phyloP scores from a whole-genome alignment of 352 stramenopile species.

The Blastocystis sp. region DNA sequence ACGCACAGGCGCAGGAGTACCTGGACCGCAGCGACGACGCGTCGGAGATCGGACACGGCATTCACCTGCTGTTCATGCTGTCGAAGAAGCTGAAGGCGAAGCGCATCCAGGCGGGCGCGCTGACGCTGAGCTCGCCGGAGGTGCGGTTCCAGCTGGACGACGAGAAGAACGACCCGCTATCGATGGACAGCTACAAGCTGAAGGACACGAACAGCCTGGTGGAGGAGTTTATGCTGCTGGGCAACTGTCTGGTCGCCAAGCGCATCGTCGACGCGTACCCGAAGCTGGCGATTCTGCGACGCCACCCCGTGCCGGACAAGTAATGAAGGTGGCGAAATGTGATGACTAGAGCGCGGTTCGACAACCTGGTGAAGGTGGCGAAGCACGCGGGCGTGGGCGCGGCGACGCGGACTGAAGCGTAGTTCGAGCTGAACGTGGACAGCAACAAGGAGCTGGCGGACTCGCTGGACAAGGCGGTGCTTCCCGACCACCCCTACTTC shows the following conservation, averaged over 20 bases:
- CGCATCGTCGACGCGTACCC: slow-evolving; percentile 84
- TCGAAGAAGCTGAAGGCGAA: slow-evolving; percentile 83
- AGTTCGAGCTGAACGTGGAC: slow-evolving; percentile 77
- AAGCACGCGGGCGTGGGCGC: slow-evolving; percentile 79
- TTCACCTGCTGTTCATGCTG: slow-evolving; percentile 78
- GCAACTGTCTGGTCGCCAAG: slow-evolving; percentile 96
- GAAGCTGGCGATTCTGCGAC: slow-evolving; percentile 82
- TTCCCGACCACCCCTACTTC: slow-evolving; percentile 86
- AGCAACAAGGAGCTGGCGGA: slow-evolving; percentile 81
- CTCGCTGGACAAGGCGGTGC: slow-evolving; percentile 76
- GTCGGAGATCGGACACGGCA: slow-evolving; percentile 64
- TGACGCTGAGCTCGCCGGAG: slow-evolving; percentile 92
- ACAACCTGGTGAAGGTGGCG: slow-evolving; percentile 80
- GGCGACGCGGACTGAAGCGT: slow-evolving; percentile 59
- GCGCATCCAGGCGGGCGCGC: slow-evolving; percentile 88
- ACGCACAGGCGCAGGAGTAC: slow-evolving; percentile 91
- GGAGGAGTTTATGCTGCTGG: slow-evolving; percentile 99
- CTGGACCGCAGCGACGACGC: slow-evolving; percentile 82
- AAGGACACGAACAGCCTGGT: slow-evolving; percentile 87
- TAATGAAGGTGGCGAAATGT: slow-evolving; percentile 67
- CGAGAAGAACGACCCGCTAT: slow-evolving; percentile 94
- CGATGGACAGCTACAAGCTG: slow-evolving; percentile 92
- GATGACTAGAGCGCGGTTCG: slow-evolving; percentile 77
- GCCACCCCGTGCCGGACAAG: slow-evolving; percentile 81
- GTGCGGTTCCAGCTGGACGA: slow-evolving; percentile 94